Evolutionary conservation across 2,329 filamentous ascomycete genomes (phyloP), one percentile per base, ranked within the genome.

Genomic region (Sporothrix pallida): DNA sequence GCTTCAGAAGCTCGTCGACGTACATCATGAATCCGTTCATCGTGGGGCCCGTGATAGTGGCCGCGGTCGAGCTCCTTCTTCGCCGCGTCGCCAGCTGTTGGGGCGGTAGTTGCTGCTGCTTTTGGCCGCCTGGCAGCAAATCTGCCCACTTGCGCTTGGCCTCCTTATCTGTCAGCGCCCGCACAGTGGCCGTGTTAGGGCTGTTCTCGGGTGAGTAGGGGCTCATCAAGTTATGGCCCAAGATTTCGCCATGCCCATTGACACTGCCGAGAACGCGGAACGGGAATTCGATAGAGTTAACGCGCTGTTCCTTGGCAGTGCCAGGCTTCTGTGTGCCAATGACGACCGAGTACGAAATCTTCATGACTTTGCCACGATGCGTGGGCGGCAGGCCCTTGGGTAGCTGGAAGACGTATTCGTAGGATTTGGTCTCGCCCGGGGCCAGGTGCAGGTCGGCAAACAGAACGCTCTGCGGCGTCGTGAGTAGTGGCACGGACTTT

Each of bases 221-320:
- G 54, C 90, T 92, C 92, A 98, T 97, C 15, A 99, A 85, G 81
- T 99, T 95, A 81, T 99, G 95, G 0, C 94, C 94, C 15, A 98
- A 87, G 48, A 97, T 92, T 78, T 97, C 93, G 76, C 95, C 95
- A 77, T 94, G 89, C 75, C 89, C 90, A 83, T 97, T 97, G 52
- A 99, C 95, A 77, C 95, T 96, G 56, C 95, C 95, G 70, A 98
- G 89, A 2, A 99, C 93, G 58, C 96, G 90, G 79, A 99, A 98
- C 0, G 96, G 96, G 42, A 98, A 87, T 76, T 97, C 95, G 58
- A 98, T 92, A n/a, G 94, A 93, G 78, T 92, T 93, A 63, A 98
- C 91, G 78, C 94, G 93, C 76, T 95, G 91, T 78, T 94, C 93
- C 77, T 90, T 92, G 31, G 88, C 87, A 0, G 62, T 92, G 10